Percentiles rank a stretch among this genome's conserved stretches.
These are phyloP conservation scores for Thelonectria discophora DNA, from an alignment of 2,329 filamentous ascomycete species.

Conservation along the genomic window DNA sequence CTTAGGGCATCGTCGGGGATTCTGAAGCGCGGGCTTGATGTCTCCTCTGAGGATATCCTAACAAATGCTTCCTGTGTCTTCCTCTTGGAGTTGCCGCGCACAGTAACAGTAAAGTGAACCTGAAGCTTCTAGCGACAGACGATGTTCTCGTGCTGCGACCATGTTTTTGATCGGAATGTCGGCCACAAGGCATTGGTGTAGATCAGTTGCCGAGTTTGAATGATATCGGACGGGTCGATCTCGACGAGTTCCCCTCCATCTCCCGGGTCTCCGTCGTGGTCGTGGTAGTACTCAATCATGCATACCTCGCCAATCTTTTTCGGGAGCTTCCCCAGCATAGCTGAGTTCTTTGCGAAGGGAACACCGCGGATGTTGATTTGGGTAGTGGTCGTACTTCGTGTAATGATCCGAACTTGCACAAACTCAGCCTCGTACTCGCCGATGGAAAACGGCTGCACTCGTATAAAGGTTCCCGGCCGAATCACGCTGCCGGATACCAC, in stretches of 20 bases:
- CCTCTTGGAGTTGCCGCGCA: slow-evolving; percentile 33
- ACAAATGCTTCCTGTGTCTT: slow-evolving; percentile 50
- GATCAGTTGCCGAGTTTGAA: slow-evolving; percentile 53
- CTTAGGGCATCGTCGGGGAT: slow-evolving; percentile 46
- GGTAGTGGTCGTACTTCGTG: slow-evolving; percentile 38
- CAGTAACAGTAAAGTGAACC: slow-evolving; percentile 37
- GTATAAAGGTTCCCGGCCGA: slow-evolving; percentile 41
- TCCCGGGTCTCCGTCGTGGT: slow-evolving; percentile 46
- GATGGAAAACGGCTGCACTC: slow-evolving; percentile 37
- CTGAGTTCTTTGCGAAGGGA: slow-evolving; percentile 48
- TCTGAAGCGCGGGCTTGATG: slow-evolving; percentile 42
- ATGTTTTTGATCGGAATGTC: slow-evolving; percentile 42
- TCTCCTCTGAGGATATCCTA: slow-evolving; percentile 45
- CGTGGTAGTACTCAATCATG: slow-evolving; percentile 50
- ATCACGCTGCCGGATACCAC: slow-evolving; percentile 24
- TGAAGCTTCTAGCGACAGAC: slow-evolving; percentile 62
- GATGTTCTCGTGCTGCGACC: slow-evolving; percentile 46
- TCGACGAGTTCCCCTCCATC: slow-evolving; percentile 50
- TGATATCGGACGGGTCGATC: slow-evolving; percentile 50
- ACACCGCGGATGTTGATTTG: slow-evolving; percentile 49
- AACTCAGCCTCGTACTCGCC: slow-evolving; percentile 45
- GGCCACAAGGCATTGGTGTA: slow-evolving; percentile 66
- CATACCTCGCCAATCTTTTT: slow-evolving; percentile 55
- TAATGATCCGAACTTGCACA: slow-evolving; percentile 55
- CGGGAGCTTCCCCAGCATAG: slow-evolving; percentile 49